Conservation (phyloP, 2,329 filamentous ascomycete species). For the Phialocephala sp. region DNA sequence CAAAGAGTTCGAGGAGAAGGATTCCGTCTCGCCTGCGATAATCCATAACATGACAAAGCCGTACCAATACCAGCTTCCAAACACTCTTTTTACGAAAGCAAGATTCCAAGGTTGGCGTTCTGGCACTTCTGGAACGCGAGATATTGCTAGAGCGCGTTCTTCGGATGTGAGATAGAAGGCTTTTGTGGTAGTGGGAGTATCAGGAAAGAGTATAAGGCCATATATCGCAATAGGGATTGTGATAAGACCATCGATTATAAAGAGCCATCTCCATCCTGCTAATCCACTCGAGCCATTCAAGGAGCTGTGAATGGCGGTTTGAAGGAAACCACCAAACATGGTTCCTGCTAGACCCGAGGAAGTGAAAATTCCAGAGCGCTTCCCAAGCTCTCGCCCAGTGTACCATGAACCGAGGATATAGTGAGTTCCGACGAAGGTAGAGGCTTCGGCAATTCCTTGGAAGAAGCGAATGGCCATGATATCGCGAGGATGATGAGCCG, state of each 20-base stretch:
- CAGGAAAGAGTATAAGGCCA: constrained; percentile 54
- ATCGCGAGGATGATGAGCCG: constrained; percentile 54
- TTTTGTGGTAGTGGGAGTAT: constrained; percentile 49
- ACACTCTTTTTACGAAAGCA: constrained; percentile 58
- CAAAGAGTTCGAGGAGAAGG: constrained; percentile 69
- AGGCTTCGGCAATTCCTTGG: constrained; percentile 60
- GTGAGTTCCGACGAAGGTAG: constrained; percentile 62
- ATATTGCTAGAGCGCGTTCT: constrained; percentile 50
- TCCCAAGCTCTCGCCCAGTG: constrained; percentile 64
- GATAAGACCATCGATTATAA: constrained; percentile 59
- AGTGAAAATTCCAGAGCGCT: constrained; percentile 65
- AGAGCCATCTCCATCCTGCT: constrained; percentile 59
- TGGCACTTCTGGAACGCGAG: constrained; percentile 50
- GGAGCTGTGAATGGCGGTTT: constrained; percentile 48
- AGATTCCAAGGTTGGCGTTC: constrained; percentile 50
- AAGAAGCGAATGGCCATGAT: constrained; percentile 67
- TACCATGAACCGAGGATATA: constrained; percentile 68
- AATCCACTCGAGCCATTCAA: constrained; percentile 51
- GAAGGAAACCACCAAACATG: constrained; percentile 67
- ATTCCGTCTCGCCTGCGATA: constrained; percentile 74
- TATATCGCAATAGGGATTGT: constrained; percentile 62
- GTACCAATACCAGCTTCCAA: constrained; percentile 68
- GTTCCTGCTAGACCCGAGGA: constrained; percentile 63
- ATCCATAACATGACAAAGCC: constrained; percentile 71
- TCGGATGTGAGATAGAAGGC: constrained; percentile 49